Percentiles rank a stretch among this genome's conserved stretches.
Evolutionary conservation across 352 stramenopile genomes (phyloP).

Genomic region (Phytophthora pistaciae): DNA sequence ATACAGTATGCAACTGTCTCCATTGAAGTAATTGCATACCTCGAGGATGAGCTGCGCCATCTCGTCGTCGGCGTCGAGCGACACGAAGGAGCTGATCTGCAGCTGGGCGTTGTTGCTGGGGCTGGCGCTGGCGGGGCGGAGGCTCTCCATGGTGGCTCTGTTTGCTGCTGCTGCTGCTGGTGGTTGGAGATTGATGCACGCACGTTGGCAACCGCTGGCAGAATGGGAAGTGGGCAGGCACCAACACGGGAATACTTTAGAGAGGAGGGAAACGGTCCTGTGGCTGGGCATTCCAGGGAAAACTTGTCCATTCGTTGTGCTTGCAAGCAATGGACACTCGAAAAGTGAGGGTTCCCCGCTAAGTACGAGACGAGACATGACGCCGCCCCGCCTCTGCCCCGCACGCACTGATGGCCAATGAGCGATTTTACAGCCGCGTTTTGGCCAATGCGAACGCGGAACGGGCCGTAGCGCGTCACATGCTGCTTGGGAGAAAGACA

Average conservation of each 20-base stretch:
- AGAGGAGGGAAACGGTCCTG: constrained; percentile 19
- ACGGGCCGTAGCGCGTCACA: constrained; percentile 21
- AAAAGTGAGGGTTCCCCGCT: constrained; percentile 32
- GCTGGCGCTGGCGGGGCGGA: constrained; percentile 13
- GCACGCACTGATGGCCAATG: not conserved
- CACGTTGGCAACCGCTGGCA: constrained; percentile 17
- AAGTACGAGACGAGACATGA: constrained; percentile 42
- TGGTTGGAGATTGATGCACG: not conserved
- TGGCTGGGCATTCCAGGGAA: constrained; percentile 9
- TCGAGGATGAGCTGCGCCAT: constrained; percentile 84
- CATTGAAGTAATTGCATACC: constrained; percentile 36
- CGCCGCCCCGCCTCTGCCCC: constrained; percentile 6
- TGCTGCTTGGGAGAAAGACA: constrained; percentile 24
- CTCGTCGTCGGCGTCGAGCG: constrained; percentile 77
- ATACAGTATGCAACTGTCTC: not conserved
- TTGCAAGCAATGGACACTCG: constrained; percentile 14
- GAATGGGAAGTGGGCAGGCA: constrained; percentile 28
- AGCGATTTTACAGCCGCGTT: not conserved
- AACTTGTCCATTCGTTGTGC: constrained; percentile 32
- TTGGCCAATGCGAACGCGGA: constrained; percentile 13
- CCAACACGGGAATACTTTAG: constrained; percentile 7
- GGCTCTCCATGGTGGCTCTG: constrained; percentile 44
- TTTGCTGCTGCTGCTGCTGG: not conserved
- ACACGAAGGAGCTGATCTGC: constrained; percentile 85
- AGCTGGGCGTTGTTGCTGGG: constrained; percentile 51